Evolutionary conservation across 768 basidiomycete species (phyloP).

Genomic region (Boletus tomentosulus): DNA sequence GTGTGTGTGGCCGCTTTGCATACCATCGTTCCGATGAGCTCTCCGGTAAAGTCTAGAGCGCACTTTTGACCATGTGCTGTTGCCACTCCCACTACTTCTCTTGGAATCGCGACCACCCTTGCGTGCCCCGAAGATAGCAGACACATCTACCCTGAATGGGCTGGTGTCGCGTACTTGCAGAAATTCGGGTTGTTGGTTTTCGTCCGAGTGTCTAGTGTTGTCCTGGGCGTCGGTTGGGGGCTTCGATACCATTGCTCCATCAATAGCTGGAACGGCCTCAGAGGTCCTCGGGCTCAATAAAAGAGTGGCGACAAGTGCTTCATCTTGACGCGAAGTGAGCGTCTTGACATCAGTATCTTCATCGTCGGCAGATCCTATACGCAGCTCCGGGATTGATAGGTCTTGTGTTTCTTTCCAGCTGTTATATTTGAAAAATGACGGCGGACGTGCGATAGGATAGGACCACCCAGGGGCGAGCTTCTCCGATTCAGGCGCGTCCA

Average conservation of each 20-base stretch:
- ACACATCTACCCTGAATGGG: slow-evolving; percentile 45
- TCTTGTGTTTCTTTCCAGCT: slow-evolving; percentile 7
- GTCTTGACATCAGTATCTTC: slow-evolving; percentile 31
- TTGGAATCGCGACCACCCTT: slow-evolving; percentile 17
- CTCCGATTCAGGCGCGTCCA: slow-evolving; percentile 26
- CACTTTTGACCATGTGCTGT: slow-evolving; percentile 31
- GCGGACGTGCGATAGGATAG: slow-evolving; percentile 19
- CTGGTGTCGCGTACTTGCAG: slow-evolving; percentile 40
- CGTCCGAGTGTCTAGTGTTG: slow-evolving; percentile 1
- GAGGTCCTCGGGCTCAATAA: slow-evolving; percentile 45
- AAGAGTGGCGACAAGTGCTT: slow-evolving; percentile 39
- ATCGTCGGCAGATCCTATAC: slow-evolving; percentile 14
- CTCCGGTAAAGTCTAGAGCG: slow-evolving; percentile 27
- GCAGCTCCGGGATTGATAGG: slow-evolving; percentile 22
- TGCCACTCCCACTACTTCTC: slow-evolving; percentile 21
- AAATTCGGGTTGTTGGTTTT: slow-evolving; percentile 16
- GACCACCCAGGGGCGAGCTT: slow-evolving; percentile 32
- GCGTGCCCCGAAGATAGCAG: slow-evolving; percentile 21
- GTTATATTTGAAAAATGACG: slow-evolving; percentile 11
- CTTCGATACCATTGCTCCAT: slow-evolving; percentile 1
- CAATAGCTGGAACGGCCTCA: slow-evolving; percentile 19
- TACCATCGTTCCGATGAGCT: slow-evolving; percentile 30
- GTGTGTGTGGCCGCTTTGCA: slow-evolving; percentile 13
- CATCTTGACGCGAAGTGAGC: slow-evolving; percentile 28
- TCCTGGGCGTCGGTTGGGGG: slow-evolving; percentile 4